A percentile compares a stretch with the other conserved stretches of the same genome.
phyloP scores from a whole-genome alignment of 2,329 filamentous ascomycete species.

The Colletotrichum musae region DNA sequence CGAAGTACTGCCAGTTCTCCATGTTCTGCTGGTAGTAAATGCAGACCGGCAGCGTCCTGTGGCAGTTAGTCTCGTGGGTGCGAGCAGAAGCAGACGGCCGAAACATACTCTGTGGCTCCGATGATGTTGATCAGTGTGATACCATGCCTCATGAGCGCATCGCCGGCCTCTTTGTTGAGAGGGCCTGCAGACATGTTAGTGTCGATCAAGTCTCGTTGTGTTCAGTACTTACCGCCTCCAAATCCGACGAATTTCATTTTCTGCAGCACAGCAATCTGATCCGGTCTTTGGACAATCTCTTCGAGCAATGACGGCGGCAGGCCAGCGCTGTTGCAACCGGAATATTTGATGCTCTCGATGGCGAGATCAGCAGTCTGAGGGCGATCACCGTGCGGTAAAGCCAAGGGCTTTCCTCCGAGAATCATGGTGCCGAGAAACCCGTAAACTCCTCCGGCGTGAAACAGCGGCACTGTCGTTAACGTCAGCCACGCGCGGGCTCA shows the following conservation, averaged over 20 bases:
- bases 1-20: constrained; percentile 35
- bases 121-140: constrained; percentile 55
- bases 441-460: constrained; percentile 54
- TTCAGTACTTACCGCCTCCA: constrained; percentile 53
- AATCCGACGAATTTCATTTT: constrained; percentile 52
- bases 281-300: constrained; percentile 54
- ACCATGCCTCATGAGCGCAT: constrained; percentile 53
- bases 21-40: constrained; percentile 53
- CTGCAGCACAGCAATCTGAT: constrained; percentile 49
- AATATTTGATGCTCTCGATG: constrained; percentile 49
- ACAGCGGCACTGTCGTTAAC: constrained; percentile 52
- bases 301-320: constrained; percentile 59
- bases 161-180: constrained; percentile 54
- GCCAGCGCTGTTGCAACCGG: constrained; percentile 46
- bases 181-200: constrained; percentile 2
- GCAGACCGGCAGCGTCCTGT: constrained; percentile 41
- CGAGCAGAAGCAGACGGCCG: too few relatives aligned
- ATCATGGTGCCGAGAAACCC: constrained; percentile 45
- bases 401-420: constrained; percentile 47
- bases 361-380: constrained; percentile 53
- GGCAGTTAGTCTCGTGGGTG: background rate
- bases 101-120: constrained; percentile 55
- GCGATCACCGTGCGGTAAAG: constrained; percentile 49
- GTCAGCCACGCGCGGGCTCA: background rate
- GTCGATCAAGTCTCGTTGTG: too few relatives aligned